Evolutionary conservation across 2,329 filamentous ascomycete genomes (phyloP), one percentile per base, ranked within the genome.

Genomic region (Aspergillus piperis): DNA sequence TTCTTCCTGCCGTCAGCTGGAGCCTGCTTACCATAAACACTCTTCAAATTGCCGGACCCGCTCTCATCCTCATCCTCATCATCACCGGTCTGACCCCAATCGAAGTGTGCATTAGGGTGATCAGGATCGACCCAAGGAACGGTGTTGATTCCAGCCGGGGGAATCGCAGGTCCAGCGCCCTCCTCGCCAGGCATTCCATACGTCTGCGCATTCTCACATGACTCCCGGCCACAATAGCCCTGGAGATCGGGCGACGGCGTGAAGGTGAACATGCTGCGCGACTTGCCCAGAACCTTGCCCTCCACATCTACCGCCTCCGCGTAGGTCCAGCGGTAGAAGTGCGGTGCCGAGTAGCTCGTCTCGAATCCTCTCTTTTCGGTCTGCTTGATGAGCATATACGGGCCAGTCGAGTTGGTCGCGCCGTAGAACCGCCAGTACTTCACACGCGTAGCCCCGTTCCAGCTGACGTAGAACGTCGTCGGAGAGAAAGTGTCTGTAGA

Each of bases 381-480:
- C 42, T 71, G 63, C 11, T 66, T 64, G 13, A 78, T 60, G 38
- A 72, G 57, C 3, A 52, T 67, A 58, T 68, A 79, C 5, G 73
- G 71, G 2, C 71, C 72, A 0, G 73, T 71, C 38, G 62, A 65
- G 58, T 76, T 68, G 41, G 59, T 59, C 7, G 72, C 53, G 30
- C 72, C 74, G 64, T 73, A 76, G 62, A 78, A 73, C 5, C 69
- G 66, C 74, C 75, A 78, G 39, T 59, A 61, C 17, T 68, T 62
- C 19, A 78, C 72, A 36, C 73, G 73, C 6, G 76, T 78, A 6
- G 76, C 76, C 8, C 76, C 76, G 42, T 78, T 78, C 75, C 76
- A 78, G 61, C 75, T 77, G 10, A 73, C 75, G 53, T 78, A 78
- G 54, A 75, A 68, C 21, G 64, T 74, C 3, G 69, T 73, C 6